A percentile compares a stretch with the other conserved stretches of the same genome.
Evolutionary conservation across 2,329 filamentous ascomycete species (phyloP).

Genomic region (Aotearoamyces nothofagi): DNA sequence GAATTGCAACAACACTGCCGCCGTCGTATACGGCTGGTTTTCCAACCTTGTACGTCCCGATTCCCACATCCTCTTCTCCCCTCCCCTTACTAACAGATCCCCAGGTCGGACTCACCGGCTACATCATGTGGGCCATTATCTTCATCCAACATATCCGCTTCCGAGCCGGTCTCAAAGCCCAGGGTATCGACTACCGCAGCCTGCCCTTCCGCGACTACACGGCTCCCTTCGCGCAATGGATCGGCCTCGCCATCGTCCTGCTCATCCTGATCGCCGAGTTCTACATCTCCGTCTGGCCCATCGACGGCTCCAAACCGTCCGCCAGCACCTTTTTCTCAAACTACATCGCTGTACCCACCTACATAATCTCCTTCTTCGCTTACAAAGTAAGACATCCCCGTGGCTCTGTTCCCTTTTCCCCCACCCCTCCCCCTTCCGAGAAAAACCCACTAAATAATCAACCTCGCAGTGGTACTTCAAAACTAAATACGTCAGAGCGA

Average conservation of each 20-base stretch:
- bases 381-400: constrained; percentile 3
- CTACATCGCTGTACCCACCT: constrained; percentile 19
- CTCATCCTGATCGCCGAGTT: constrained; percentile 20
- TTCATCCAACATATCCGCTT: constrained; percentile 2
- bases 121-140: background rate
- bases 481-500: constrained; percentile 1
- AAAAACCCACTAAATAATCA: background rate
- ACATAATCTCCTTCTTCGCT: constrained; percentile 16
- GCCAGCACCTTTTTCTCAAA: constrained; percentile 19
- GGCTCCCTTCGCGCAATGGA: constrained; percentile 2
- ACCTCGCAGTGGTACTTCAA: constrained; percentile 2
- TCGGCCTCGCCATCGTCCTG: constrained; percentile 11
- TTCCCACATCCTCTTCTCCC: too few species aligned
- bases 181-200: constrained; percentile 3
- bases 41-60: constrained; percentile 55
- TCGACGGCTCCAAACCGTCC: constrained; percentile 16
- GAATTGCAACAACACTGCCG: constrained; percentile 30
- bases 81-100: too few species aligned
- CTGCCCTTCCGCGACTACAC: constrained; percentile 1
- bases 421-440: too few species aligned
- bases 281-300: constrained; percentile 18
- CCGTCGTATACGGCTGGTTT: constrained; percentile 44
- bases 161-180: constrained; percentile 2
- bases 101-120: too few species aligned
- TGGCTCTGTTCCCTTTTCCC: background rate